Percentiles rank a stretch among this genome's conserved stretches.
These are phyloP conservation scores for Zygosaccharomyces sapae DNA, from an alignment of 1,139 yeast genomes.

Conservation along the genomic window DNA sequence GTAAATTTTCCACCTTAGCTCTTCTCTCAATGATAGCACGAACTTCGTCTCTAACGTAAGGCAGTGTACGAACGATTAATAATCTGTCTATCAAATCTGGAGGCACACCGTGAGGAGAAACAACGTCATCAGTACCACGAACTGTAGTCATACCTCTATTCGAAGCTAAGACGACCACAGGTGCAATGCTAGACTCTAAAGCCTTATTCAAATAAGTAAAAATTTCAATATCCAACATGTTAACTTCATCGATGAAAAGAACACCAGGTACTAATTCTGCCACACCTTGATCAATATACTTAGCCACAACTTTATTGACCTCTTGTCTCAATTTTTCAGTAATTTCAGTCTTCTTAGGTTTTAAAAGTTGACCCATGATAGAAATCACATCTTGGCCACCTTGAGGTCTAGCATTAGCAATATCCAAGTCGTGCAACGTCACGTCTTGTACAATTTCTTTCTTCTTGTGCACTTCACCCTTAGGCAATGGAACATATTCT, in stretches of 20 bases:
- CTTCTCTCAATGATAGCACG: conserved; percentile 77
- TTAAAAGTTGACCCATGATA: conserved; percentile 97
- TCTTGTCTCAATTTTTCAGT: conserved; percentile 92
- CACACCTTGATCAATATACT: conserved; percentile 95
- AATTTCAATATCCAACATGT: conserved; percentile 94
- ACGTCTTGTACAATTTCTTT: conserved; percentile 98
- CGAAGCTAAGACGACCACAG: conserved; percentile 90
- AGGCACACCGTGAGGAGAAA: conserved; percentile 95
- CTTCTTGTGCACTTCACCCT: conserved; percentile 98
- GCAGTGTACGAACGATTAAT: conserved; percentile 84
- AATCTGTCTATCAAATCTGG: conserved; percentile 90
- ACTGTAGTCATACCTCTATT: conserved; percentile 91
- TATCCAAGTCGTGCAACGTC: conserved; percentile 90
- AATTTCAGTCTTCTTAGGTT: conserved; percentile 97
- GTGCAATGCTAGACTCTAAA: conserved; percentile 85
- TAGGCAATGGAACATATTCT: conserved; percentile 96
- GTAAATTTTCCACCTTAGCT: conserved; percentile 67
- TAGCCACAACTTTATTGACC: conserved; percentile 92
- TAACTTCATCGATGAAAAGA: conserved; percentile 92
- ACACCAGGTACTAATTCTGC: conserved; percentile 99
- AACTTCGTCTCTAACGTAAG: conserved; percentile 80
- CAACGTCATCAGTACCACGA: conserved; percentile 83
- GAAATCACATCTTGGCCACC: conserved; percentile 98
- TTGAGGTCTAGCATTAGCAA: conserved; percentile 95
- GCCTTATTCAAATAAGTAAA: conserved; percentile 94